Evolutionary conservation across 2,329 filamentous ascomycete species (phyloP).

Genomic region (Aureobasidium sp.): DNA sequence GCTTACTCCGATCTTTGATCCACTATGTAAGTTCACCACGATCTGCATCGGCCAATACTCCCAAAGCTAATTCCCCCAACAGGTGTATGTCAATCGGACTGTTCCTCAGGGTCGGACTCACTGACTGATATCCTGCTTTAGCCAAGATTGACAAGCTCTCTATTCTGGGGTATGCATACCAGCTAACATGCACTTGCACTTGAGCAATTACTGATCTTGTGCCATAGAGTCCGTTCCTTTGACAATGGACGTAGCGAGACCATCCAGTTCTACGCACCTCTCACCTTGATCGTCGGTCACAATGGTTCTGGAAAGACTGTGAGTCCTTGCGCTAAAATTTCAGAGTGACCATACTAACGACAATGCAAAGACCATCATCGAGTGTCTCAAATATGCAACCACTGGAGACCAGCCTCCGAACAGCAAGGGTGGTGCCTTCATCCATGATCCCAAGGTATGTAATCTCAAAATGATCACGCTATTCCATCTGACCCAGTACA

Average conservation of each 20-base stretch:
- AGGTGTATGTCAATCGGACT: constrained; percentile 14
- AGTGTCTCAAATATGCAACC: constrained; percentile 96
- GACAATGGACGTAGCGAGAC: constrained; percentile 64
- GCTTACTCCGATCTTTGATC: neutral
- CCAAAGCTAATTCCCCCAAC: neutral
- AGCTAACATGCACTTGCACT: neutral
- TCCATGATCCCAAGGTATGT: constrained; percentile 83
- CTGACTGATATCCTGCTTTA: constrained; percentile 40
- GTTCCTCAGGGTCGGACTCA: neutral
- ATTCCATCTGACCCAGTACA: constrained; percentile 14
- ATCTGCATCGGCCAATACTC: neutral
- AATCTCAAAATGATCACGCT: neutral
- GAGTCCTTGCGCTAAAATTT: constrained; percentile 15
- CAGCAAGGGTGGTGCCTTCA: constrained; percentile 80
- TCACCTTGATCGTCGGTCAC: constrained; percentile 93
- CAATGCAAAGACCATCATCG: constrained; percentile 67
- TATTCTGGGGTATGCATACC: constrained; percentile 56
- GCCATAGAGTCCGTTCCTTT: constrained; percentile 67
- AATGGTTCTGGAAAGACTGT: constrained; percentile 95
- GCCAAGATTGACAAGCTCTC: constrained; percentile 85
- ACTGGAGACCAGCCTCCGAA: constrained; percentile 91
- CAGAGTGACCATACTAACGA: constrained; percentile 19
- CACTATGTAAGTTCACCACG: constrained; percentile 12
- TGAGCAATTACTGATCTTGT: constrained; percentile 2
- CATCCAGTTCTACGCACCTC: constrained; percentile 80